Percentiles rank a stretch among this genome's conserved stretches.
phyloP scores from a whole-genome alignment of 2,329 filamentous ascomycete genomes.

The Verticillium longisporum region DNA sequence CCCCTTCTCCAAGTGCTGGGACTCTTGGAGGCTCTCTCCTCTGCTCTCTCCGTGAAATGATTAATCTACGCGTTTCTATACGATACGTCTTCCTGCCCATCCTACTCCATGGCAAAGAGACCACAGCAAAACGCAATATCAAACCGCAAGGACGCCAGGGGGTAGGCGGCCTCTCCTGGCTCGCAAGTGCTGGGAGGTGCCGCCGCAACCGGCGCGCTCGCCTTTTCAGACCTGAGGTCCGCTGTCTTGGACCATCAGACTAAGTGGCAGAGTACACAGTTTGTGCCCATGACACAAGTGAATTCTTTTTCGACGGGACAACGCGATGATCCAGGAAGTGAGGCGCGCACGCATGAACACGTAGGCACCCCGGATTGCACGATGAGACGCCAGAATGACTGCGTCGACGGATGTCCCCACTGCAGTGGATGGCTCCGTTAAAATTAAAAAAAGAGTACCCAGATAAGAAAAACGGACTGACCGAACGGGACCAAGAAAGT shows the following conservation, averaged over 20 bases:
- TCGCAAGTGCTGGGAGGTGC: conserved; percentile 3
- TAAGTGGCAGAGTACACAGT: conserved; percentile 57
- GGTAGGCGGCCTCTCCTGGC: background rate
- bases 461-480: background rate
- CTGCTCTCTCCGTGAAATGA: background rate
- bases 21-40: background rate
- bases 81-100: conserved; percentile 54
- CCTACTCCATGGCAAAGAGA: conserved; percentile 44
- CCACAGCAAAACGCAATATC: conserved; percentile 56
- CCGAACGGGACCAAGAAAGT: too few species aligned
- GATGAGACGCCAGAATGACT: background rate
- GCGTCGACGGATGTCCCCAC: too few species aligned
- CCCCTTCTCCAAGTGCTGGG: conserved; percentile 7
- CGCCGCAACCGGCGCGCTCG: conserved; percentile 30
- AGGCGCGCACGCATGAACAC: background rate
- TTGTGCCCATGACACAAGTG: background rate
- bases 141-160: conserved; percentile 20
- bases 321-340: background rate
- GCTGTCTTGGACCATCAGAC: conserved; percentile 54
- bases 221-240: conserved; percentile 57
- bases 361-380: background rate
- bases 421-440: background rate
- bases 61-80: conserved; percentile 46
- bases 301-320: background rate
- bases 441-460: too few species aligned